Base-by-base conservation (phyloP, 257 asterid genomes). In the Fraxinus pennsylvanica region DNA sequence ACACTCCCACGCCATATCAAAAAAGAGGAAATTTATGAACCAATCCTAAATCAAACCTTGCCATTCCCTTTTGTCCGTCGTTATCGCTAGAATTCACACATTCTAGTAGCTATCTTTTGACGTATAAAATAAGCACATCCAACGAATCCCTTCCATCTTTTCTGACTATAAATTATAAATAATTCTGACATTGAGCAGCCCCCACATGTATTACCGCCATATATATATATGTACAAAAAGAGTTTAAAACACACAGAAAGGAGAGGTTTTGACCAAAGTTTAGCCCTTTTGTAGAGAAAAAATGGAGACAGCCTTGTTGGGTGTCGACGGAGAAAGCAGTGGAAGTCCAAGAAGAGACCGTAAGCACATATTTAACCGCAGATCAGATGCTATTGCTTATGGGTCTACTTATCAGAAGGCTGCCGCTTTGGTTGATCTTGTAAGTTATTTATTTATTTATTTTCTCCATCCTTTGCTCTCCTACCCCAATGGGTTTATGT, bases 391-490 rank as follows among this genome's bases (percentile, higher is more conserved):
- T 63, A 90, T 94, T 80, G 98, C 92, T 73, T 45, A 92, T 84
- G 98, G 98, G 75, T 86, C 96, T 63, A 71, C 91, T 74, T 94
- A 92, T 85, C 89, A 94, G 72, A 94, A 85, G 68, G 98, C 98
- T 81, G 98, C 98, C 78, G 98, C 97, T 84, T 86, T 94, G 85
- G 96, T 94, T 86, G 98, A 94, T 91, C 97, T 94, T 47, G 98
- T 92, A 91, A 38, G 97, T 76, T 17, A 52, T 1, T 68, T 74
- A 41, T 1, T 68, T 74, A 41, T 76, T 76, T 0, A 6, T 52
- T 68, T 10, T 13, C 10, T 38, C 68, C 15, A 68, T 10, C 41
- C 22, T 69, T 71, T 22, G n/a, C 45, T 39, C 63, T 52, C 63
- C n/a, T 17, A 19, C 25, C 21, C 10, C 22, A 12, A 10, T 10